phyloP scores from a whole-genome alignment of 148 eudicot genomes.

The Nepenthes mirabilis region DNA sequence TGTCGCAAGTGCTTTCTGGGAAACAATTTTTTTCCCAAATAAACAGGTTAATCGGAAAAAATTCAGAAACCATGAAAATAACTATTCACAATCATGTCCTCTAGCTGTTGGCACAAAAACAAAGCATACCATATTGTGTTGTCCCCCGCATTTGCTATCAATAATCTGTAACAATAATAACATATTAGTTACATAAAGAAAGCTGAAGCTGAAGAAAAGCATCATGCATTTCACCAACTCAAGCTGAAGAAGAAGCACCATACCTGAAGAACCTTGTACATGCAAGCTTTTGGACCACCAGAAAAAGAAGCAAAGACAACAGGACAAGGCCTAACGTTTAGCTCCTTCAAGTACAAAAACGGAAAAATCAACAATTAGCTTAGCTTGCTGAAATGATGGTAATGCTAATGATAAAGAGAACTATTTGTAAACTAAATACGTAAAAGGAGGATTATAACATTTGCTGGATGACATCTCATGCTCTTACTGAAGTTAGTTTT shows the following conservation, averaged over 20 bases:
- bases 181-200: not conserved
- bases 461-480: no score
- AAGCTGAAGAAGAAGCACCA: not conserved
- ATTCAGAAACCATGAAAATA: no score
- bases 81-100: not conserved
- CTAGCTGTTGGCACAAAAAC: not conserved
- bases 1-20: no score
- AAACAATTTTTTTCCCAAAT: no score
- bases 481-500: no score
- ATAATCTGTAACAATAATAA: conserved; percentile 46
- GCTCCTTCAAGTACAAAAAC: conserved; percentile 38
- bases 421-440: no score
- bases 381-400: no score
- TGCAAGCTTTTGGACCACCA: conserved; percentile 92
- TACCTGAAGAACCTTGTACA: conserved; percentile 96
- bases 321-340: conserved; percentile 58
- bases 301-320: conserved; percentile 88
- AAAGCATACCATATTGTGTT: conserved; percentile 33
- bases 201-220: not conserved
- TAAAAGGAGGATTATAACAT: no score
- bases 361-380: not conserved
- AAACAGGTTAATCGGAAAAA: no score
- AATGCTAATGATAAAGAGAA: no score
- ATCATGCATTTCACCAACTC: not conserved
- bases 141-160: conserved; percentile 36